Conservation (phyloP, 768 basidiomycete species). For the Mycena sanguinolenta region DNA sequence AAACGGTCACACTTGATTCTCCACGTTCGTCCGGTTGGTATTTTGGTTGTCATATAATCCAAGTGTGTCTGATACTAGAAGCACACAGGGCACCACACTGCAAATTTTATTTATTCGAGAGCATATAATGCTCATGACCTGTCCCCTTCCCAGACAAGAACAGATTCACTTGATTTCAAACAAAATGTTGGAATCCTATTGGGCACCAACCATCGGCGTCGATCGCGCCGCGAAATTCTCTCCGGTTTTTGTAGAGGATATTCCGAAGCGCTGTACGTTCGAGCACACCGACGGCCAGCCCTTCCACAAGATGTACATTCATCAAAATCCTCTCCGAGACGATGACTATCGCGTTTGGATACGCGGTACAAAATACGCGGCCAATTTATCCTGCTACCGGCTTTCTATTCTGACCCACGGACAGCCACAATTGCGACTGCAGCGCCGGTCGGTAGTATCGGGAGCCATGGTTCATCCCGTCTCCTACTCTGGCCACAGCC, state of each 20-base stretch:
- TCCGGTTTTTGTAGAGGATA: neutral
- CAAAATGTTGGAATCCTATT: neutral
- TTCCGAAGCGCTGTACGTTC: neutral
- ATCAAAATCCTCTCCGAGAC: neutral
- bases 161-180: neutral
- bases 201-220: neutral
- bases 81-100: neutral
- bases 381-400: neutral
- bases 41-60: neutral
- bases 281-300: neutral
- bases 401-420: neutral
- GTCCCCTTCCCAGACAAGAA: neutral
- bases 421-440: neutral
- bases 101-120: neutral
- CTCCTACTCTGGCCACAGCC: neutral
- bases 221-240: neutral
- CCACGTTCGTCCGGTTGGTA: neutral
- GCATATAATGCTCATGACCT: neutral
- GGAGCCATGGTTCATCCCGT: neutral
- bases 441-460: no score
- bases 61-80: neutral
- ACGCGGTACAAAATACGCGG: no score
- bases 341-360: neutral
- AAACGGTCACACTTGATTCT: neutral
- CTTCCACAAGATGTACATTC: neutral